Conservation (phyloP, 2,329 filamentous ascomycete genomes). For the Diaporthe batatas region DNA sequence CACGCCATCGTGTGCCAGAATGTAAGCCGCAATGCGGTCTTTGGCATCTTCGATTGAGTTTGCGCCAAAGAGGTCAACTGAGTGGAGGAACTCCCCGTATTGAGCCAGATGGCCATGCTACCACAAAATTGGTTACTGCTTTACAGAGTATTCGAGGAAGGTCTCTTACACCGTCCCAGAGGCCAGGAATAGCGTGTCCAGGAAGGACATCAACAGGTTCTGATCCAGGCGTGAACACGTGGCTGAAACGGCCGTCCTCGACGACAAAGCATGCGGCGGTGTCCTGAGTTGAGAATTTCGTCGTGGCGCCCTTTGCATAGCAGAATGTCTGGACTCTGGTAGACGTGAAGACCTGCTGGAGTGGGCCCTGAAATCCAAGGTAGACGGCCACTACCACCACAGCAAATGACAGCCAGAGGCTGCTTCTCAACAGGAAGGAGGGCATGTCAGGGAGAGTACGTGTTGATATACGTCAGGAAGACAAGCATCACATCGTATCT, state of each 20-base stretch:
- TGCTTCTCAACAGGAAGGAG: slow-evolving; percentile 31
- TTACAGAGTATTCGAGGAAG: no score
- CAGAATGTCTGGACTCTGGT: slow-evolving; percentile 53
- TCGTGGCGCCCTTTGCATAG: slow-evolving; percentile 58
- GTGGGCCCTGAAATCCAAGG: slow-evolving; percentile 37
- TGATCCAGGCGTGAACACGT: slow-evolving; percentile 55
- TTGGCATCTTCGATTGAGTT: slow-evolving; percentile 68
- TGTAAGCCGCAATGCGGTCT: slow-evolving; percentile 64
- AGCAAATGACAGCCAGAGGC: slow-evolving; percentile 38
- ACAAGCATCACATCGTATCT: background rate
- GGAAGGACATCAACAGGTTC: slow-evolving; percentile 50
- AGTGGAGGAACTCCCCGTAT: slow-evolving; percentile 76
- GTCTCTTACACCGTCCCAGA: slow-evolving; percentile 70
- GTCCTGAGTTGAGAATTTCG: slow-evolving; percentile 54
- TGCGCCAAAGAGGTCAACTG: slow-evolving; percentile 73
- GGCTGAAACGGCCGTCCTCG: slow-evolving; percentile 62
- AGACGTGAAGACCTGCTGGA: slow-evolving; percentile 36
- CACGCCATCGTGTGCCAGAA: slow-evolving; percentile 61
- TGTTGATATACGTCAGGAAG: background rate
- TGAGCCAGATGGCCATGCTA: slow-evolving; percentile 74
- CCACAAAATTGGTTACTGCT: background rate
- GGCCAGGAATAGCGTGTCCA: slow-evolving; percentile 73
- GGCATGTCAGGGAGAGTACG: background rate
- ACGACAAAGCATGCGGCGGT: slow-evolving; percentile 69
- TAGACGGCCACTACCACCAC: slow-evolving; percentile 37